Evolutionary conservation across 1,284 basidiomycete species (phyloP), one percentile per base, ranked within the genome.

Genomic region (Mrakiaceae sp.): DNA sequence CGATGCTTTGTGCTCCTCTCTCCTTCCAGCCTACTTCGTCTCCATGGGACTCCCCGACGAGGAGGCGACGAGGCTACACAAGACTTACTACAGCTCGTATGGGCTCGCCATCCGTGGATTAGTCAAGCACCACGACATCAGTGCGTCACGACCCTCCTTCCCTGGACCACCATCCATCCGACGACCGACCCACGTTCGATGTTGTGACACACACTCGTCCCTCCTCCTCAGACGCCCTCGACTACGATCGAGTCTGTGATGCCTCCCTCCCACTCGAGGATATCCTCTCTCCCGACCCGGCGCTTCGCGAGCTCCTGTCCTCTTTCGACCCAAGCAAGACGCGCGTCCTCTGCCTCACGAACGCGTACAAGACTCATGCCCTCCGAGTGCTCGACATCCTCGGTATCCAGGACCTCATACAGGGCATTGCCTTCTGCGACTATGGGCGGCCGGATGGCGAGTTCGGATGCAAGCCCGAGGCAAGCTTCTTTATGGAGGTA

Each of bases 191-290:
- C 27, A 27, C 27, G 27, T 27, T 27, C 27, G 27, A 27, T 27
- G 27, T 27, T 27, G 27, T 27, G 27, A 27, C 27, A 27, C 27
- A 27, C 27, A 27, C 11, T 58, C 58, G 6, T 46, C 59, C 14
- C 5, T 48, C 7, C 16, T 56, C 8, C 54, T 9, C 67, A 88
- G 90, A 94, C 74, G 87, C 89, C 7, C 75, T 93, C 64, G 90
- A 93, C 72, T 94, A 92, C 73, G 88, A 94, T 76, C 78, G 77
- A 64, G 84, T 87, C 75, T 93, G 89, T 74, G 90, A 94, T 70
- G 86, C 86, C 4, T 83, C 87, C 12, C 78, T 94, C 12, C 90
- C 90, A 3, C 79, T 94, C 9, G 90, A 94, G 71, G 80, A 86
- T 1, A 85, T 88, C 77, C 84, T 94, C 68, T 79, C 80, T 44